These are phyloP conservation scores for Paramecium biaurelia DNA, from an alignment of 73 alveolate species.

Conservation along the genomic window DNA sequence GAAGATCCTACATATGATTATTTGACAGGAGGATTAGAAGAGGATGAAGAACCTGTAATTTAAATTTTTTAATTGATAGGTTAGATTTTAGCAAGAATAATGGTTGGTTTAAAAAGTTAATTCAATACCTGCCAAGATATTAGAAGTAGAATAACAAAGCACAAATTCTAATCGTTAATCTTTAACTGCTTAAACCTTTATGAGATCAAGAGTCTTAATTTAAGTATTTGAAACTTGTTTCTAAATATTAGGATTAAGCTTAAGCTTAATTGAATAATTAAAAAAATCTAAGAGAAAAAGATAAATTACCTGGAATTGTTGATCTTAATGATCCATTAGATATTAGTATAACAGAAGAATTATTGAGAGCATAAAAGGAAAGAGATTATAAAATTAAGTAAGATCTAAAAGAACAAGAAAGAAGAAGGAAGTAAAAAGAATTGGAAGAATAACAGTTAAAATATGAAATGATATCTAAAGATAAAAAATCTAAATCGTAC, in stretches of 20 bases:
- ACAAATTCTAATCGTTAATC: not conserved
- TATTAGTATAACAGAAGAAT: slow-evolving; percentile 29
- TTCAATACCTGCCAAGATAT: not conserved
- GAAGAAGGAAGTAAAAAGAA: not conserved
- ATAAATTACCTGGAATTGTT: not conserved
- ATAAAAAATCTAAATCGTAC: slow-evolving; percentile 24
- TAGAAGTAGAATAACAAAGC: not conserved
- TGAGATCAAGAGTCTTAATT: slow-evolving; percentile 4
- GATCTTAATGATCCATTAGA: slow-evolving; percentile 37
- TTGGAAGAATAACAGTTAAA: not conserved
- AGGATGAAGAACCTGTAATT: slow-evolving; percentile 48
- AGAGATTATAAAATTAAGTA: not conserved
- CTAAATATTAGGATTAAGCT: slow-evolving; percentile 3
- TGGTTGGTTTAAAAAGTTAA: not conserved
- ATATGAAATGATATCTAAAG: slow-evolving; percentile 32
- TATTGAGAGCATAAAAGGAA: slow-evolving; percentile 33
- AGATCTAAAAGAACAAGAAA: slow-evolving; percentile 29
- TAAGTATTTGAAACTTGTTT: not conserved
- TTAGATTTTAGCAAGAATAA: not conserved
- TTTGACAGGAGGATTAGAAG: slow-evolving; percentile 9
- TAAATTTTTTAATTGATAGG: not conserved
- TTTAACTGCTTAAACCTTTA: not conserved
- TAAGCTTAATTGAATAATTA: not conserved
- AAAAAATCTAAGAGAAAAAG: not conserved
- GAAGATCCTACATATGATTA: not conserved